Evolutionary conservation across 352 stramenopile species (phyloP), one percentile per base, ranked within the genome.

Genomic region (Pythium monospermum): DNA sequence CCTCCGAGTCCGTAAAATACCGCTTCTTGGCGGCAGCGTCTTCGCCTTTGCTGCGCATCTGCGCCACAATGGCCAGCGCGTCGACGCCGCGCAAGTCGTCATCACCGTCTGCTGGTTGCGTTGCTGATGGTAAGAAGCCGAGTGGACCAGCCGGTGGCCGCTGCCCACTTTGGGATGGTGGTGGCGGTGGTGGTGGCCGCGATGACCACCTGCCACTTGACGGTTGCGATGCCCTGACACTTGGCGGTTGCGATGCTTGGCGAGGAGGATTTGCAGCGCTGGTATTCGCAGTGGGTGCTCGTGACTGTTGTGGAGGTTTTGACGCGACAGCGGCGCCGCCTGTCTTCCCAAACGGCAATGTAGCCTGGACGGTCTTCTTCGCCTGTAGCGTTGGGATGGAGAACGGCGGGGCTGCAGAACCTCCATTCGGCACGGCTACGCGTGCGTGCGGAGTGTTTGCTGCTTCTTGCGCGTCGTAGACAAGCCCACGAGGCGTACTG

Each of bases 321-420:
- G 25, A 1, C 7, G 30, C 13, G 12, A 61, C 65, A 45, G 23
- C 23, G 10, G 19, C 8, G 8, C 21, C 26, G 26, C 38, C 25
- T 47, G 51, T 26, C 27, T 41, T 52, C 18, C 22, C 37, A 31
- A 90, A 90, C n/a, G 72, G 68, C 30, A 90, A 69, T 44, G 66
- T 83, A 27, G 73, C 70, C 48, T 90, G 79, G 21, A 87, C 66
- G 3, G 70, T 85, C 43, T 75, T 81, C 39, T 46, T 83, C 6
- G 36, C 30, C 7, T 13, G n/a, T n/a, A n/a, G 25, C 21, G 23
- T 8, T 25, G 28, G 13, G 19, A 27, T 23, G 42, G 25, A 38
- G 18, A 36, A 18, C 39, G 42, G 40, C 32, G 30, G 6, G 30
- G 19, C 27, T 32, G 42, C 2, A 36, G 33, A 10, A 36, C 5